Conservation (phyloP, 2,329 filamentous ascomycete genomes). For the Neophaeococcomyces aloes region DNA sequence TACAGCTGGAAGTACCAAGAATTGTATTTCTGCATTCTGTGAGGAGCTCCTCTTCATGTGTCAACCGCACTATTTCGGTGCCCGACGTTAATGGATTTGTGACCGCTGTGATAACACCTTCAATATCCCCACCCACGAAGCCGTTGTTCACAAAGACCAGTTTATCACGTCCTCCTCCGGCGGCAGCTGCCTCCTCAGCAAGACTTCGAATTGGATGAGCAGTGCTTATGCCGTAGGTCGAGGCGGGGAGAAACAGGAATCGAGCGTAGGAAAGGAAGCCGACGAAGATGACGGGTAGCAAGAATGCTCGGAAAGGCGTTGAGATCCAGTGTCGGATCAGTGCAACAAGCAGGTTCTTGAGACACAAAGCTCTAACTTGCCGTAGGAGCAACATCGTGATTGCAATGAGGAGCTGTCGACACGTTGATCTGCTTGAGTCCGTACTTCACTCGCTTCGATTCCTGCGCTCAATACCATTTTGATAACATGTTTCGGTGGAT, state of each 20-base stretch:
- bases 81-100: conserved; percentile 46
- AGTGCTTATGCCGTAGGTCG: conserved; percentile 60
- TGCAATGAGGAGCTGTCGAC: too few species aligned
- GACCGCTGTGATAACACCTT: conserved; percentile 56
- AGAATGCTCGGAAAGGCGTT: conserved; percentile 45
- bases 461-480: too few species aligned
- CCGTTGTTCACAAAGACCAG: conserved; percentile 73
- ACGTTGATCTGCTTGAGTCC: too few species aligned
- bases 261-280: conserved; percentile 54
- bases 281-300: conserved; percentile 47
- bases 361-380: conserved; percentile 47
- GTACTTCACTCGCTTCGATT: too few species aligned
- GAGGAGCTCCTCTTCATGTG: conserved; percentile 48
- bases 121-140: conserved; percentile 57
- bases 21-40: conserved; percentile 54
- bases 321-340: conserved; percentile 44
- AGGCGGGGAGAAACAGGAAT: conserved; percentile 72
- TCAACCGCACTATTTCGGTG: conserved; percentile 46
- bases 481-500: too few species aligned
- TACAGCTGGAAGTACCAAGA: conserved; percentile 60
- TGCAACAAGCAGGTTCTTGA: conserved; percentile 48
- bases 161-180: conserved; percentile 51
- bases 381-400: conserved; percentile 31
- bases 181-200: conserved; percentile 49
- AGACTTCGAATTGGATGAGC: conserved; percentile 54